phyloP scores from a whole-genome alignment of 169 alveolate species.

The Babesia microti region DNA sequence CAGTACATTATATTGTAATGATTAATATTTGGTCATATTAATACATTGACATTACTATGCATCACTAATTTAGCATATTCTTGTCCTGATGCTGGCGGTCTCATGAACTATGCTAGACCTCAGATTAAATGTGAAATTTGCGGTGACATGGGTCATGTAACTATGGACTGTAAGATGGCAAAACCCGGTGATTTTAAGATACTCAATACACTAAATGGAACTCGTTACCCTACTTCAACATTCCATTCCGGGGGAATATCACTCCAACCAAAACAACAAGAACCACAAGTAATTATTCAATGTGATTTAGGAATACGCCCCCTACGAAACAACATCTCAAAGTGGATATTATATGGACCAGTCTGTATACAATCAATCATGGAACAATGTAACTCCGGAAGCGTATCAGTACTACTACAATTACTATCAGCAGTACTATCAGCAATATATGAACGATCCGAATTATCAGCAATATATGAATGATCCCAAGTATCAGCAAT shows the following conservation, averaged over 20 bases:
- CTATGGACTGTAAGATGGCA: slow-evolving; percentile 77
- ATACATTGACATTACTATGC: background rate
- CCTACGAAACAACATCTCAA: too few species aligned
- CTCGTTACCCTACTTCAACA: slow-evolving; percentile 12
- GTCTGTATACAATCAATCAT: too few species aligned
- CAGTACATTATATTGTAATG: slow-evolving; percentile 21
- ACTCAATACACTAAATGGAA: too few species aligned
- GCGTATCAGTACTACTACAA: slow-evolving; percentile 43
- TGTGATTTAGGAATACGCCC: slow-evolving; percentile 19
- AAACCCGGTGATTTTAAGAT: slow-evolving; percentile 12
- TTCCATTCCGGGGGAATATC: slow-evolving; percentile 7
- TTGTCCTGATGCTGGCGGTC: slow-evolving; percentile 42
- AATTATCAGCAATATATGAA: slow-evolving; percentile 19
- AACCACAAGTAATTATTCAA: slow-evolving; percentile 11
- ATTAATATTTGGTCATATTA: background rate
- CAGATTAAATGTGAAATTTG: slow-evolving; percentile 70
- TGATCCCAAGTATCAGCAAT: slow-evolving; percentile 11
- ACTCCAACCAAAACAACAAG: slow-evolving; percentile 17
- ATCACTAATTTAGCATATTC: slow-evolving; percentile 18
- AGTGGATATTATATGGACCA: too few species aligned
- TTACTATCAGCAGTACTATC: slow-evolving; percentile 46
- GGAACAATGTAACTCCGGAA: slow-evolving; percentile 9
- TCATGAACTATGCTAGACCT: slow-evolving; percentile 39
- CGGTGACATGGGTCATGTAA: slow-evolving; percentile 82
- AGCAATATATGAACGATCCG: slow-evolving; percentile 26